Percentiles rank a stretch among this genome's conserved stretches.
These are phyloP conservation scores for Chrysochromulina tobinii DNA, from an alignment of 78 protist species.

Conservation along the genomic window DNA sequence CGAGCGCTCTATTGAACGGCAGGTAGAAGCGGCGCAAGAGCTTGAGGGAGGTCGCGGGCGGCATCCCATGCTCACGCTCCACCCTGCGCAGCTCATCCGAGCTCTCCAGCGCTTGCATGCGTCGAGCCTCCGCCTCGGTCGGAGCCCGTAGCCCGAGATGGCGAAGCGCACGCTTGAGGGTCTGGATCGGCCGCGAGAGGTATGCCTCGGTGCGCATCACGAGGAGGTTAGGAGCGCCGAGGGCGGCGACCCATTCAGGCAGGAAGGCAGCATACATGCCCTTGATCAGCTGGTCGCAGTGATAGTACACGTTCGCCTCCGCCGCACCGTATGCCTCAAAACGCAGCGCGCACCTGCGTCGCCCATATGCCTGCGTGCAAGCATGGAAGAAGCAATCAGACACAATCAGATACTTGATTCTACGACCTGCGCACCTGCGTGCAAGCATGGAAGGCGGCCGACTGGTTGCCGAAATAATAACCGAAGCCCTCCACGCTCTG, in stretches of 20 bases:
- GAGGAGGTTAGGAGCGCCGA: background rate
- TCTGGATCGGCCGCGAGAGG: background rate
- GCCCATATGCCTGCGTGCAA: background rate
- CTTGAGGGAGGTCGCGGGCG: background rate
- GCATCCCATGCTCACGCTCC: background rate
- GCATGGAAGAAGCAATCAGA: too few species aligned
- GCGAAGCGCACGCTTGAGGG: background rate
- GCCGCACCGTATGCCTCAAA: background rate
- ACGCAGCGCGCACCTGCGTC: background rate
- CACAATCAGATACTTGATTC: too few species aligned
- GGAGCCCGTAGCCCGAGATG: background rate
- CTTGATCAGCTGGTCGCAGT: slow-evolving; percentile 5
- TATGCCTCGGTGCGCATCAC: background rate
- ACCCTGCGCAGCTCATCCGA: background rate
- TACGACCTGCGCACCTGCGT: too few species aligned
- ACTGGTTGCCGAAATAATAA: background rate
- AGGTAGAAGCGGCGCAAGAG: background rate
- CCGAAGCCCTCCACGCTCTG: background rate
- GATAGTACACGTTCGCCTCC: slow-evolving; percentile 5
- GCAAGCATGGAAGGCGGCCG: background rate
- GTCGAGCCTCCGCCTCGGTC: background rate
- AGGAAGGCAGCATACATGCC: background rate
- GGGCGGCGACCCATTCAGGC: background rate
- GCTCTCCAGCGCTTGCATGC: too few species aligned
- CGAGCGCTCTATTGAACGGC: background rate